phyloP scores from a whole-genome alignment of 805 yeast genomes.

The Ogataea salicorniae region DNA sequence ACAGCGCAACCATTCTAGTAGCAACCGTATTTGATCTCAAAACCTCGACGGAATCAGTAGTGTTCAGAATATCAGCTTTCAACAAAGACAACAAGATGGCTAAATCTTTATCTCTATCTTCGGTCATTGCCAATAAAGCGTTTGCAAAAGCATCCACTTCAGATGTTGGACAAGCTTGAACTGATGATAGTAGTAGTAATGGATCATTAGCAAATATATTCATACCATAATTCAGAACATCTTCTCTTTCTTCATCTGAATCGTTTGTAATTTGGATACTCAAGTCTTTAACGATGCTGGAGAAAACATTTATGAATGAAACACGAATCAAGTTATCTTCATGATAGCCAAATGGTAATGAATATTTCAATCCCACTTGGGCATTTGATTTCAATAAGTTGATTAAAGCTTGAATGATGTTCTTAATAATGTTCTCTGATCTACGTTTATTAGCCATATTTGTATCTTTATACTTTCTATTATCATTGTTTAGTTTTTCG shows the following conservation, averaged over 20 bases:
- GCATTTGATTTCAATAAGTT: conserved; percentile 68
- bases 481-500: conserved; percentile 36
- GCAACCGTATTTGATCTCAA: conserved; percentile 79
- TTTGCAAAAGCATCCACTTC: conserved; percentile 71
- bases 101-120: conserved; percentile 32
- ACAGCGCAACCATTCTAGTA: conserved; percentile 67
- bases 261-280: conserved; percentile 17
- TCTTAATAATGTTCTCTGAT: conserved; percentile 50
- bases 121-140: conserved; percentile 53
- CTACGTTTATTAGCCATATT: conserved; percentile 41
- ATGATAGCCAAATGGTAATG: conserved; percentile 75
- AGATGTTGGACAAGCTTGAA: conserved; percentile 56
- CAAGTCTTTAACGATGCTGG: conserved; percentile 45
- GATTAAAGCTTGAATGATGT: conserved; percentile 60
- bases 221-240: conserved; percentile 10
- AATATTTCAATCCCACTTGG: conserved; percentile 70
- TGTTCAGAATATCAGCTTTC: conserved; percentile 54
- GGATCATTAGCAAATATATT: conserved; percentile 28
- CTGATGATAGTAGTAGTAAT: conserved; percentile 45
- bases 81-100: conserved; percentile 51
- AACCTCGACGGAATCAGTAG: conserved; percentile 63
- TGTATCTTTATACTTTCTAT: conserved; percentile 4
- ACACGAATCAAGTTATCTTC: conserved; percentile 58
- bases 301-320: conserved; percentile 73
- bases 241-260: conserved; percentile 5